Evolutionary conservation across 1,139 yeast species (phyloP).

Genomic region (Blastobotrys malaysiensis): DNA sequence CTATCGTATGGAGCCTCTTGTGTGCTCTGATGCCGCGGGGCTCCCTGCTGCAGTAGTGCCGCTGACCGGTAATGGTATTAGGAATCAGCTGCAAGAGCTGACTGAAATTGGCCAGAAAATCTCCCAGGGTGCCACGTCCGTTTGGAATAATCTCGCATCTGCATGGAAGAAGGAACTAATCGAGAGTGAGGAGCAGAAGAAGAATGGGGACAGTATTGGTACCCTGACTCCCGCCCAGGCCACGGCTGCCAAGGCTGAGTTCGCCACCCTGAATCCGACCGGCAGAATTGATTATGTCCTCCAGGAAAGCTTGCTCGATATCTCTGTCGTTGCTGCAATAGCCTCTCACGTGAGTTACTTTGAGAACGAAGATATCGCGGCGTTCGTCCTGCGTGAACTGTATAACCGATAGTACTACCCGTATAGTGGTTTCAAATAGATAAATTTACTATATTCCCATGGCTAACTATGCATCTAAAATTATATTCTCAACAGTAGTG

Average conservation of each 20-base stretch:
- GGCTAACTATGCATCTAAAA: no score
- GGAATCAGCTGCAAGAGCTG: constrained; percentile 39
- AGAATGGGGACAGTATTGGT: constrained; percentile 1
- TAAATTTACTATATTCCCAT: no score
- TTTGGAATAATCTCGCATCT: constrained; percentile 30
- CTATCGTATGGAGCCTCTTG: constrained; percentile 77
- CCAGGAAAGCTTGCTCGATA: constrained; percentile 75
- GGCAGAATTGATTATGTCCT: constrained; percentile 81
- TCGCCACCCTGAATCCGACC: constrained; percentile 43
- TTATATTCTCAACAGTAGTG: no score
- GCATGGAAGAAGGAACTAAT: constrained; percentile 9
- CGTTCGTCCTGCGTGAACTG: constrained; percentile 51
- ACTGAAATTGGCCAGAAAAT: constrained; percentile 41
- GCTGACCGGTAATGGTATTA: constrained; percentile 46
- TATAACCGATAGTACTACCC: background rate
- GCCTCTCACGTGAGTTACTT: constrained; percentile 87
- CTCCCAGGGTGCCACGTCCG: constrained; percentile 43
- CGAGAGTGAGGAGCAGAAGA: constrained; percentile 8
- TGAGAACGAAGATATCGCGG: constrained; percentile 81
- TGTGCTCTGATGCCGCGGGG: constrained; percentile 49
- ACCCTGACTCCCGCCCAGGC: constrained; percentile 10
- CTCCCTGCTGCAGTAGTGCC: constrained; percentile 59
- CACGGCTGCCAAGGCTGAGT: constrained; percentile 25
- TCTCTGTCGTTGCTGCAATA: constrained; percentile 71
- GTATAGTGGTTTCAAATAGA: no score